phyloP scores from a whole-genome alignment of 2,329 filamentous ascomycete genomes.

The Rutstroemia sp. region DNA sequence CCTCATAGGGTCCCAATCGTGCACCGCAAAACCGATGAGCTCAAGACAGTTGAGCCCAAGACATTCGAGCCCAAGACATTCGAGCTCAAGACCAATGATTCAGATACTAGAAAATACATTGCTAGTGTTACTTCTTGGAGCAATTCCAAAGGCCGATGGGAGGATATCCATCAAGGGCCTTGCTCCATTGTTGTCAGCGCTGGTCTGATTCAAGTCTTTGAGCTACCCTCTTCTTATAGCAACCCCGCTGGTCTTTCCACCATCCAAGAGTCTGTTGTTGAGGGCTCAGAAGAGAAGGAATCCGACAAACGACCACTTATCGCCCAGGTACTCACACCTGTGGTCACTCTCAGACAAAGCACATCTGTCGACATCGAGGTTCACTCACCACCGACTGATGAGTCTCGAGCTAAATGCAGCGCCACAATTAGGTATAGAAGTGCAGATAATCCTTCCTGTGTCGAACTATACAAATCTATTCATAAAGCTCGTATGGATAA shows the following conservation, averaged over 20 bases:
- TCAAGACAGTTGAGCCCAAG: constrained; percentile 38
- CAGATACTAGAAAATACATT: constrained; percentile 37
- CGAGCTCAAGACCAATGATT: constrained; percentile 34
- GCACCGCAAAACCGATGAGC: not conserved
- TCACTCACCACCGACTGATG: constrained; percentile 70
- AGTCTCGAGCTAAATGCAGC: constrained; percentile 61
- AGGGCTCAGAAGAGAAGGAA: not conserved
- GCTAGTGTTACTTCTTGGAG: constrained; percentile 56
- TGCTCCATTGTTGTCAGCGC: constrained; percentile 51
- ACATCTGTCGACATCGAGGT: constrained; percentile 93
- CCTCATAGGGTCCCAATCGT: constrained; percentile 42
- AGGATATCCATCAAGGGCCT: constrained; percentile 44
- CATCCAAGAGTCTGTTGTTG: constrained; percentile 8
- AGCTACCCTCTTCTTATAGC: constrained; percentile 31
- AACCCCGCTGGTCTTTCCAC: constrained; percentile 1
- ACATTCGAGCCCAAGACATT: constrained; percentile 34
- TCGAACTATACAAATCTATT: constrained; percentile 75
- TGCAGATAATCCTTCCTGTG: constrained; percentile 67
- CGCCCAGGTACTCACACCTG: constrained; percentile 79
- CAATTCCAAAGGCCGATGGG: constrained; percentile 52
- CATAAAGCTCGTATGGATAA: constrained; percentile 89
- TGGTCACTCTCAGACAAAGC: constrained; percentile 83
- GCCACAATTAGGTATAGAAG: constrained; percentile 74
- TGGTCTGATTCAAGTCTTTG: constrained; percentile 52
- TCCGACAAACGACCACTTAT: constrained; percentile 41